These are phyloP conservation scores for Cutaneotrichosporon dermatis DNA, from an alignment of 1,284 basidiomycete species.

Conservation along the genomic window DNA sequence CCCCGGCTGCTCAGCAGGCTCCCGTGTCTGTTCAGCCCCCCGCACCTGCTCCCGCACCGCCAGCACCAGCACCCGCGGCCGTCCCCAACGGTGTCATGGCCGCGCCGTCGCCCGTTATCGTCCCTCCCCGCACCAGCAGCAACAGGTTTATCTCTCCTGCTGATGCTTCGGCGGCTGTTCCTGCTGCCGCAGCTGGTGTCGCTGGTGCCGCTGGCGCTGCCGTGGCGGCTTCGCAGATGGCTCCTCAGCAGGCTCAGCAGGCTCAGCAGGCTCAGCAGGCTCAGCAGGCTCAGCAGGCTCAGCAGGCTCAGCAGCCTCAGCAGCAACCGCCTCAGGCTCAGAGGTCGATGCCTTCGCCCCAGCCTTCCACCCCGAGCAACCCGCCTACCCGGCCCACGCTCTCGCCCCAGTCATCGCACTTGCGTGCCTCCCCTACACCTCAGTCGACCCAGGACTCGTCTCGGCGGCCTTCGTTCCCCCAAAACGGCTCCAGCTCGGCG, in stretches of 20 bases:
- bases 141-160: background rate
- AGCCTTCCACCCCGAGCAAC: background rate
- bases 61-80: background rate
- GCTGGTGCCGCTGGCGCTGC: background rate
- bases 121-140: constrained; percentile 3
- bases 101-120: background rate
- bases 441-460: too few species aligned
- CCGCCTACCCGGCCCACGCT: background rate
- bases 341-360: background rate
- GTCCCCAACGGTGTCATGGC: background rate
- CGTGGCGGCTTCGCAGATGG: background rate
- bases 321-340: background rate
- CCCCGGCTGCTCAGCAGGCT: too few species aligned
- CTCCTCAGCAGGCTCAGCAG: background rate
- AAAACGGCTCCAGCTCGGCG: too few species aligned
- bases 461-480: too few species aligned
- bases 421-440: background rate
- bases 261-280: too few species aligned
- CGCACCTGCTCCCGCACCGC: too few species aligned
- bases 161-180: too few species aligned
- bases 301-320: too few species aligned
- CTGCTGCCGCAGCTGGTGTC: background rate
- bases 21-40: too few species aligned
- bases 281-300: too few species aligned
- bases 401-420: background rate